Base-by-base conservation (phyloP, 805 yeast genomes). In the Cyberlindnera xylosilytica region DNA sequence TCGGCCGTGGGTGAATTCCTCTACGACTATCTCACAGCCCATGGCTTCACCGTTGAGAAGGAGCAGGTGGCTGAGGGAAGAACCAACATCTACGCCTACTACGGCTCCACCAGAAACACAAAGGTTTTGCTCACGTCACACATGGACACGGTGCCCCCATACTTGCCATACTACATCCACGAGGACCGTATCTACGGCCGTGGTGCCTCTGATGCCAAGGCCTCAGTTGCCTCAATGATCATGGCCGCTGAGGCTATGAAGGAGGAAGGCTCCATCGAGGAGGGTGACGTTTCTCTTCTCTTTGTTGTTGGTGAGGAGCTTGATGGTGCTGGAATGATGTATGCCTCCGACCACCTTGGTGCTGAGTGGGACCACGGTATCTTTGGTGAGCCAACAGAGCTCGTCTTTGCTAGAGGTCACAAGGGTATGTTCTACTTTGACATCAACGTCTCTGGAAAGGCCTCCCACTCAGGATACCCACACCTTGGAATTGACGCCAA, bases 381-480 rank as follows among this genome's bases (percentile, higher is more conserved):
- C 23, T 83, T 82, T 62, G 89, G 89, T 11, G 90, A 83, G 58
- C 90, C 90, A 10, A 83, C 90, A 0, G 87, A 81, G 50, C 66
- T 74, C 56, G 79, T 77, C 52, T 65, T 83, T 17, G 87, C 84
- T 12, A 74, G 74, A 5, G 89, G 88, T 11, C 90, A 83, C 56
- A 83, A 83, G 60, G 87, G 87, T 13, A 63, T 69, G 28, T 73
- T 66, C 34, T 51, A 63, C 39, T 70, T 73, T 27, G 55, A 64
- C 5, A 45, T 79, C 20, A 46, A 57, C 15, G 76, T 72, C n/a
- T 50, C 56, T n/a, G 88, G 87, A 4, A 66, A 69, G 41, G 74
- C 86, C 2, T 64, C 79, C 4, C 89, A 83, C 55, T 76, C 83
- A 3, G 87, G 87, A 1, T 81, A 82, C 58, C 90, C 90, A 8